These are phyloP conservation scores for Sphagnurus paluster DNA, from an alignment of 1,284 basidiomycete species.

Conservation along the genomic window DNA sequence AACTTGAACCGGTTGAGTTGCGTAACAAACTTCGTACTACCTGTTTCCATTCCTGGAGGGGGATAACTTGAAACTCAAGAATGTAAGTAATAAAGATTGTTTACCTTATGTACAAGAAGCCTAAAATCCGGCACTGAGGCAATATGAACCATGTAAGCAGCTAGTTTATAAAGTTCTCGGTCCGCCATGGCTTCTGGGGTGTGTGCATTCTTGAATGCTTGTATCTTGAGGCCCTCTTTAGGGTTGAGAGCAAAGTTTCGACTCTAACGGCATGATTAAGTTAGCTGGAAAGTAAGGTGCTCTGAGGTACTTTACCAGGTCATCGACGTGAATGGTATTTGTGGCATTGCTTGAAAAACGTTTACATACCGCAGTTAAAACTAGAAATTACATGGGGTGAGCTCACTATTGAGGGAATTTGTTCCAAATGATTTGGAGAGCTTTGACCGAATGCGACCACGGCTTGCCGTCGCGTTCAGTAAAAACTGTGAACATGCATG, in stretches of 20 bases:
- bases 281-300: conserved; percentile 1
- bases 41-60: conserved; percentile 35
- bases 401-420: conserved; percentile 83
- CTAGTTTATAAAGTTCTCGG: conserved; percentile 65
- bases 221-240: conserved; percentile 80
- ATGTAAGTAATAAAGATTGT: conserved; percentile 10
- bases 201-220: conserved; percentile 77
- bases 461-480: conserved; percentile 70
- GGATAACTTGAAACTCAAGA: conserved; percentile 8
- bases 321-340: conserved; percentile 89
- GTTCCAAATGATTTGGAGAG: conserved; percentile 87
- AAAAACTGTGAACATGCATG: conserved; percentile 89
- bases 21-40: conserved; percentile 27
- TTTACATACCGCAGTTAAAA: neutral
- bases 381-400: conserved; percentile 29
- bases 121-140: conserved; percentile 54
- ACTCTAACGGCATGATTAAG: conserved; percentile 44
- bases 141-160: conserved; percentile 65
- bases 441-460: conserved; percentile 81
- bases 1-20: conserved; percentile 4
- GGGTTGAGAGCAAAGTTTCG: conserved; percentile 90
- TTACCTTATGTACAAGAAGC: conserved; percentile 60
- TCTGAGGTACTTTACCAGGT: conserved; percentile 52
- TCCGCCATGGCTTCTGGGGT: conserved; percentile 61
- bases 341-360: conserved; percentile 52